These are phyloP conservation scores for Starmerella sp. DNA, from an alignment of 805 yeast genomes.

Conservation along the genomic window DNA sequence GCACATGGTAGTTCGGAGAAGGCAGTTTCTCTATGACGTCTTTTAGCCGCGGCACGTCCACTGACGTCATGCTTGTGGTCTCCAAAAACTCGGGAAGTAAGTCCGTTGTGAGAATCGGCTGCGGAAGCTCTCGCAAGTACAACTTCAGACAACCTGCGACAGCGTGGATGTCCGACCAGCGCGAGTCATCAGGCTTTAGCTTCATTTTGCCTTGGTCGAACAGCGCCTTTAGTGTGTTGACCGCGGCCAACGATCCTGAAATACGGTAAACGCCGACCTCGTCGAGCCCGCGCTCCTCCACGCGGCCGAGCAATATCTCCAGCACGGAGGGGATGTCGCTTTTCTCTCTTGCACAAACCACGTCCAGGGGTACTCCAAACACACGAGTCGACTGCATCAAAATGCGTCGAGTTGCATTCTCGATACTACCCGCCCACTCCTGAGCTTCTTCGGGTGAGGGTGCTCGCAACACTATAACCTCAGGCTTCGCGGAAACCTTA, in stretches of 20 bases:
- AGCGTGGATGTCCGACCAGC: constrained; percentile 72
- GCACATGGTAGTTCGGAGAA: constrained; percentile 49
- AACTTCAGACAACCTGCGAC: constrained; percentile 80
- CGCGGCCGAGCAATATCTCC: constrained; percentile 53
- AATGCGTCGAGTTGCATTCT: constrained; percentile 5
- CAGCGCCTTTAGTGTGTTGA: constrained; percentile 41
- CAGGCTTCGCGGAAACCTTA: constrained; percentile 8
- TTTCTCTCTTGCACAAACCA: constrained; percentile 63
- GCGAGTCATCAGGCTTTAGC: constrained; percentile 35
- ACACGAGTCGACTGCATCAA: constrained; percentile 36
- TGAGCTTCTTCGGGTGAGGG: constrained; percentile 47
- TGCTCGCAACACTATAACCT: constrained; percentile 47
- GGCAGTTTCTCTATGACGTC: constrained; percentile 43
- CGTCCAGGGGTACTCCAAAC: constrained; percentile 77
- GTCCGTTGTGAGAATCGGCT: constrained; percentile 59
- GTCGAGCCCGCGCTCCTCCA: constrained; percentile 77
- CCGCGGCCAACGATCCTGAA: constrained; percentile 51
- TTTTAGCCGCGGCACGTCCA: constrained; percentile 22
- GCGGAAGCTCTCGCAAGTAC: constrained; percentile 76
- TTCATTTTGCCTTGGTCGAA: constrained; percentile 39
- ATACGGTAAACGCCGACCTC: constrained; percentile 84
- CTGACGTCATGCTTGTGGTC: constrained; percentile 23
- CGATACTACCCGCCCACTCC: constrained; percentile 51
- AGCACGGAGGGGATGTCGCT: constrained; percentile 54
- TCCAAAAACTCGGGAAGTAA: constrained; percentile 47